Conservation (phyloP, 768 basidiomycete genomes). For the Rubroboletus satanas region DNA sequence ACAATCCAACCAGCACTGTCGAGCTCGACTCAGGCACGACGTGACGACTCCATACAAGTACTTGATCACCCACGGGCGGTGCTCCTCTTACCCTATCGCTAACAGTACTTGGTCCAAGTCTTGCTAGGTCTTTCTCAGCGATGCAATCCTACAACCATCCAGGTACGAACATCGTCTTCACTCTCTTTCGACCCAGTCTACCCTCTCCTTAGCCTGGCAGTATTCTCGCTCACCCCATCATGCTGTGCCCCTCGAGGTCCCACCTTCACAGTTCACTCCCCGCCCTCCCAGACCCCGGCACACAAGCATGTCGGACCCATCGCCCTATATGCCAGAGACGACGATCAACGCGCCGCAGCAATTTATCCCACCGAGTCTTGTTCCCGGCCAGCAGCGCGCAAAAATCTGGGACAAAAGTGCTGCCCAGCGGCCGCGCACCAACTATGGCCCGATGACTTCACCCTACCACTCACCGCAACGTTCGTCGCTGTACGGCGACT, state of each 20-base stretch:
- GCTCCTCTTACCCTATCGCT: neutral
- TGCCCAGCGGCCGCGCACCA: constrained; percentile 13
- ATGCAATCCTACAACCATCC: constrained; percentile 34
- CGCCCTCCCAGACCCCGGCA: constrained; percentile 19
- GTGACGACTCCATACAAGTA: neutral
- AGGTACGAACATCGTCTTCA: constrained; percentile 12
- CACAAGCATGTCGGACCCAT: constrained; percentile 16
- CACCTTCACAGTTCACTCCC: constrained; percentile 4
- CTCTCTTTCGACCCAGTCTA: neutral
- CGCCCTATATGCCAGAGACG: constrained; percentile 1
- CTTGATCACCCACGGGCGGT: neutral
- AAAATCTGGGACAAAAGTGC: constrained; percentile 18
- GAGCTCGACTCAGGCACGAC: neutral
- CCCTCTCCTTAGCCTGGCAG: constrained; percentile 16
- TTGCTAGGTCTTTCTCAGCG: neutral
- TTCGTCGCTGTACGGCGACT: constrained; percentile 29
- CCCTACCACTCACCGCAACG: constrained; percentile 11
- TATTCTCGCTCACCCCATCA: constrained; percentile 21
- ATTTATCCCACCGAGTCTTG: constrained; percentile 24
- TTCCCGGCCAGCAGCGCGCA: constrained; percentile 21
- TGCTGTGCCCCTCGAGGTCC: constrained; percentile 16
- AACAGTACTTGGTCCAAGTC: neutral
- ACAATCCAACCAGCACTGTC: neutral
- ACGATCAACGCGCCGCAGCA: constrained; percentile 1
- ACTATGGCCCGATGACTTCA: constrained; percentile 1